Evolutionary conservation across 805 yeast genomes (phyloP), one percentile per base, ranked within the genome.

Genomic region (Ogataea minuta): DNA sequence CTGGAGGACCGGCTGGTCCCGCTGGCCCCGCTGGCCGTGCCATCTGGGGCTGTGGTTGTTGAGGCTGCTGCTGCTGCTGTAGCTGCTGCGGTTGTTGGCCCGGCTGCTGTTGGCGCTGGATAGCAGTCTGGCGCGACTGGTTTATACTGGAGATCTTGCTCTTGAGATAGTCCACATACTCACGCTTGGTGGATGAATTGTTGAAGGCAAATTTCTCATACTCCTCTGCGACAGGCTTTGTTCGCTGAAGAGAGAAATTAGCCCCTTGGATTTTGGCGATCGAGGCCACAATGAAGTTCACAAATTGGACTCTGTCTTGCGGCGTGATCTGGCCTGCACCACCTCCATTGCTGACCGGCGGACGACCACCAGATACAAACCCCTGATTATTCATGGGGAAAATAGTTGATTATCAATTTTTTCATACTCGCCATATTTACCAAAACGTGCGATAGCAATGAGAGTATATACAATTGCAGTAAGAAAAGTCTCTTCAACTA

Each of bases 191-290:
- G 8, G 70, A 68, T 9, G 86, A 70, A 41, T 77, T 77, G 40
- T 71, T 69, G 56, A 71, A 83, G 16, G 87, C 74, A 49, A 71
- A 77, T 43, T 78, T 75, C 56, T 84, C 93, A 49, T 80, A 82
- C 53, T 82, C 86, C 50, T 78, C 82, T 4, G 89, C 88, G 50
- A 79, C 67, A 3, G 70, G 61, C 50, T 71, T 73, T 50, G 75
- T 63, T 49, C 69, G 73, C 35, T 63, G 67, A 16, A 50, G 38
- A 8, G 57, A 50, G 21, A 60, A 61, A 24, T 36, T 49, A 14
- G 52, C 44, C 2, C 67, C 67, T 37, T 61, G 65, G 14, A 61
- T 52, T 32, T 59, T 59, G 26, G 62, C 57, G n/a, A 62, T 47
- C 9, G 65, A 52, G 1, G 55, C 49, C 15, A 62, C 53, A 11